phyloP scores from a whole-genome alignment of 306 rosid genomes.

The Boehmeria nivea region DNA sequence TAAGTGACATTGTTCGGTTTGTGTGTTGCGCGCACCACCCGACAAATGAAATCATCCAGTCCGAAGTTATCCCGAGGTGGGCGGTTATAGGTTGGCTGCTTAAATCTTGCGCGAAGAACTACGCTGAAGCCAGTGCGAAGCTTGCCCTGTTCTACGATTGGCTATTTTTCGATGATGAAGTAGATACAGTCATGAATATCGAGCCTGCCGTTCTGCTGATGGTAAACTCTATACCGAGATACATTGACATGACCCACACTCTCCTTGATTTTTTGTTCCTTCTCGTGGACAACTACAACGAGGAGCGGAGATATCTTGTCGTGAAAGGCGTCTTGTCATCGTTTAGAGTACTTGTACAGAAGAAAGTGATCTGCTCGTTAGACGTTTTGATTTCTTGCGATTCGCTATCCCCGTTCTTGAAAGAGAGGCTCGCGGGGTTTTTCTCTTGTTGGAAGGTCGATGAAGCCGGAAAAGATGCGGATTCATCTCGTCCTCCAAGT shows the following conservation, averaged over 20 bases:
- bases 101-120: constrained; percentile 40
- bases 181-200: constrained; percentile 71
- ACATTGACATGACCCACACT: constrained; percentile 45
- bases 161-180: constrained; percentile 64
- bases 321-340: constrained; percentile 56
- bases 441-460: constrained; percentile 3
- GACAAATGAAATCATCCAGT: constrained; percentile 70
- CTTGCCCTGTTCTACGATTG: constrained; percentile 81
- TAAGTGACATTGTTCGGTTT: constrained; percentile 68
- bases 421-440: constrained; percentile 26
- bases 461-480: too few species aligned
- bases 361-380: constrained; percentile 51
- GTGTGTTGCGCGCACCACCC: constrained; percentile 87
- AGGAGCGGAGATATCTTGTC: constrained; percentile 37
- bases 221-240: constrained; percentile 59
- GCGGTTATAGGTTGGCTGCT: constrained; percentile 84
- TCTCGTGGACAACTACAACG: constrained; percentile 69
- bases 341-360: constrained; percentile 35
- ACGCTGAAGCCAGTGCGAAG: constrained; percentile 49
- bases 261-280: constrained; percentile 66
- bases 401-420: constrained; percentile 38
- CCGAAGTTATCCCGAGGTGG: constrained; percentile 83
- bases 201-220: constrained; percentile 79
- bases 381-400: constrained; percentile 51
- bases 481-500: too few species aligned